These are phyloP conservation scores for Exophiala sp. DNA, from an alignment of 2,329 filamentous ascomycete genomes.

Conservation along the genomic window DNA sequence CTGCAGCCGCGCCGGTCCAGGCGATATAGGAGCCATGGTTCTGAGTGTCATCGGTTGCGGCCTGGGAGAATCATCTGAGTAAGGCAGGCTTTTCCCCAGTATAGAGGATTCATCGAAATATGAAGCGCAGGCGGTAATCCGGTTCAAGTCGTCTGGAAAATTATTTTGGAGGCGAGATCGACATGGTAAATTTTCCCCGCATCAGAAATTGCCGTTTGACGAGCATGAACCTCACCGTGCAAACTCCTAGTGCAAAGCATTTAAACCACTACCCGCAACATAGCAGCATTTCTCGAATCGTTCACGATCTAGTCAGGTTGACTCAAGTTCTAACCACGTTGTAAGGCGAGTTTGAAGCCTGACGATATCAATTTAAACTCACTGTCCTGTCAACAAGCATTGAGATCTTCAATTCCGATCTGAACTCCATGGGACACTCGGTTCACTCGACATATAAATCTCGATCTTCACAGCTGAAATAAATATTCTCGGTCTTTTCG, in stretches of 20 bases:
- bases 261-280: not conserved
- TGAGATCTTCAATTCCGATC: too few species aligned
- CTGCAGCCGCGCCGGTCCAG: slow-evolving; percentile 67
- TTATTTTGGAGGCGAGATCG: slow-evolving; percentile 11
- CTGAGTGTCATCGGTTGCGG: not conserved
- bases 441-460: not conserved
- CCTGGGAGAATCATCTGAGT: not conserved
- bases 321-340: not conserved
- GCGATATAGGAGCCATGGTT: slow-evolving; percentile 50
- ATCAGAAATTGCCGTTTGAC: not conserved
- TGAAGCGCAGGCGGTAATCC: not conserved
- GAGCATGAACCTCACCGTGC: not conserved
- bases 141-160: slow-evolving; percentile 1
- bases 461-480: not conserved
- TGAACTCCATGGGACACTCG: too few species aligned
- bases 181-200: slow-evolving; percentile 11
- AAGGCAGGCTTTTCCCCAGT: too few species aligned
- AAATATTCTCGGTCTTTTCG: not conserved
- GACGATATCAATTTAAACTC: not conserved
- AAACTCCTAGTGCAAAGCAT: not conserved
- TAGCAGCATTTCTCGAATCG: not conserved
- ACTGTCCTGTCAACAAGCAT: too few species aligned
- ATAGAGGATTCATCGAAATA: not conserved
- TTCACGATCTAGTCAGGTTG: not conserved
- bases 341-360: not conserved